Percentiles rank a stretch among this genome's conserved stretches.
phyloP scores from a whole-genome alignment of 2,329 filamentous ascomycete species.

The Colletotrichum lini region DNA sequence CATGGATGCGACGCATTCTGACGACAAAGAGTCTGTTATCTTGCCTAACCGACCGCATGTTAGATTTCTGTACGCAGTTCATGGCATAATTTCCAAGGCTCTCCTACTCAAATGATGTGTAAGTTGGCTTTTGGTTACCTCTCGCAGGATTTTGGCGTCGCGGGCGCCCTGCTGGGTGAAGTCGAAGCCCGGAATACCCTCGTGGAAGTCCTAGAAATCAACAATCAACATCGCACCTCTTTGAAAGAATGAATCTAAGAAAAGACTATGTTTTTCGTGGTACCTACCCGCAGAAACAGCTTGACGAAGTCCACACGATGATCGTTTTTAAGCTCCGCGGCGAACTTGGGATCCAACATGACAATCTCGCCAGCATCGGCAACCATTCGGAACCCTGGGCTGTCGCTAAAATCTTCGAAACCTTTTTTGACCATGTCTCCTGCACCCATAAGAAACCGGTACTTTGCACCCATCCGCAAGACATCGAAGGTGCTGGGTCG shows the following conservation, averaged over 20 bases:
- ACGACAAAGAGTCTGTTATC: constrained; percentile 15
- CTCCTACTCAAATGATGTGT: constrained; percentile 22
- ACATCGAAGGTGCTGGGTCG: constrained; percentile 7
- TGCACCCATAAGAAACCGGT: constrained; percentile 18
- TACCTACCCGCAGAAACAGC: constrained; percentile 18
- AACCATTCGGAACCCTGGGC: constrained; percentile 21
- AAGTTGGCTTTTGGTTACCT: constrained; percentile 27
- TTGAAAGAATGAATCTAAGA: too few species aligned
- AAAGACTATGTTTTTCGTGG: neutral
- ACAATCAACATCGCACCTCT: neutral
- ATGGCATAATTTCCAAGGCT: neutral
- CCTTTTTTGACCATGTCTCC: constrained; percentile 11
- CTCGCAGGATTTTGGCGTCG: constrained; percentile 19
- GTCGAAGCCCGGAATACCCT: constrained; percentile 18
- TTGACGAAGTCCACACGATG: constrained; percentile 20
- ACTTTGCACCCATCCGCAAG: constrained; percentile 18
- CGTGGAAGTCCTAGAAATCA: constrained; percentile 15
- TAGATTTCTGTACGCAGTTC: neutral
- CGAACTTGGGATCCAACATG: constrained; percentile 24
- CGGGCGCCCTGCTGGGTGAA: constrained; percentile 28
- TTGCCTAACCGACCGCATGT: neutral
- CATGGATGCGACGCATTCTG: constrained; percentile 20
- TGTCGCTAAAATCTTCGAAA: neutral
- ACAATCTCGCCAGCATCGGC: constrained; percentile 25
- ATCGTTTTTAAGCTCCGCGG: constrained; percentile 22